Percentiles rank a stretch among this genome's conserved stretches.
phyloP scores from a whole-genome alignment of 1,284 basidiomycete species.

The Hymenochaete sp. region DNA sequence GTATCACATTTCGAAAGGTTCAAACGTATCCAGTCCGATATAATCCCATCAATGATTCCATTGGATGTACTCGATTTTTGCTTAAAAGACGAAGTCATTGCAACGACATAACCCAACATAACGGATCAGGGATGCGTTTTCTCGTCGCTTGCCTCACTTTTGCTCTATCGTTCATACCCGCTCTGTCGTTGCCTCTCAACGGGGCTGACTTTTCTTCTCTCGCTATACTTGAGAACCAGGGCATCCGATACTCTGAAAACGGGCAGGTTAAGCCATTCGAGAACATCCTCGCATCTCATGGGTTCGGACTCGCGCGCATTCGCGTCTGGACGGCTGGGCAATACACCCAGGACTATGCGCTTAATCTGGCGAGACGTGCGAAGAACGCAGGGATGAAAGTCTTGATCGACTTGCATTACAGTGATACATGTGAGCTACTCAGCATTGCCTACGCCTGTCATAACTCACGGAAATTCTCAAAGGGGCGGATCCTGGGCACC shows the following conservation, averaged over 20 bases:
- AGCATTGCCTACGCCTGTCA: not conserved
- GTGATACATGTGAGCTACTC: constrained; percentile 44
- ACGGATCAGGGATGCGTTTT: no score
- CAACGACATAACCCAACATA: no score
- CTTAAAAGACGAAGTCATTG: no score
- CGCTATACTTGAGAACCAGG: constrained; percentile 42
- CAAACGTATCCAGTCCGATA: no score
- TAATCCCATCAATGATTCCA: no score
- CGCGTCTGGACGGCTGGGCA: constrained; percentile 53
- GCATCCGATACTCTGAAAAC: constrained; percentile 41
- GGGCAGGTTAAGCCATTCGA: constrained; percentile 40
- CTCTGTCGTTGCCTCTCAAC: constrained; percentile 43
- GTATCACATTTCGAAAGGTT: no score
- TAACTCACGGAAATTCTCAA: not conserved
- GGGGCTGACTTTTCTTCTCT: constrained; percentile 57
- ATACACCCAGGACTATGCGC: constrained; percentile 46
- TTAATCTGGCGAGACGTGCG: constrained; percentile 48
- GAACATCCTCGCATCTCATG: constrained; percentile 44
- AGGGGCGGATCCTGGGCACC: constrained; percentile 59
- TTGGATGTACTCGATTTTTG: no score
- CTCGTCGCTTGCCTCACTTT: no score
- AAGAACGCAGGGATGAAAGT: constrained; percentile 50
- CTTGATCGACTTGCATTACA: constrained; percentile 52
- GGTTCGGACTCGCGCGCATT: constrained; percentile 49
- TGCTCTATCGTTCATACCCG: no score